phyloP scores from a whole-genome alignment of 179 eudicot genomes.

The Dionaea muscipula region DNA sequence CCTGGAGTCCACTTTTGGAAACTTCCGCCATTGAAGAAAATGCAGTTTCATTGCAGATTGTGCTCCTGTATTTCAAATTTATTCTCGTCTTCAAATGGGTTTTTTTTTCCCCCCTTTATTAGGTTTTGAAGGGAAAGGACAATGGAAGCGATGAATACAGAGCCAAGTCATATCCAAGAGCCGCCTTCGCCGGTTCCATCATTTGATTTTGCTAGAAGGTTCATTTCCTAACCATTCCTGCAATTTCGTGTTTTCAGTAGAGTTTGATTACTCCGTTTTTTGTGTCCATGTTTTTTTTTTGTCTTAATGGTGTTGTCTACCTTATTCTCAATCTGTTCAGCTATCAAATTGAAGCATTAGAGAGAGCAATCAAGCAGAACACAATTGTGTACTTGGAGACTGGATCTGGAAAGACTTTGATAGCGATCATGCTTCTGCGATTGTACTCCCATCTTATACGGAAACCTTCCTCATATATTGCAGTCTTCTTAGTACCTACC shows the following conservation, averaged over 20 bases:
- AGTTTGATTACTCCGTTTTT: neutral
- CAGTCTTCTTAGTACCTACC: constrained; percentile 78
- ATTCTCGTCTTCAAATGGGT: too few relatives aligned
- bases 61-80: too few relatives aligned
- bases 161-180: neutral
- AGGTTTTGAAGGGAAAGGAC: too few relatives aligned
- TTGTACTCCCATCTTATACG: constrained; percentile 48
- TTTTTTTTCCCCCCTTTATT: too few relatives aligned
- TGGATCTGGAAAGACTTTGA: constrained; percentile 87
- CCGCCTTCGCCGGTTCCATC: constrained; percentile 4
- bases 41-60: too few relatives aligned
- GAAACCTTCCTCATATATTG: constrained; percentile 48
- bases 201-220: constrained; percentile 17
- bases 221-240: neutral
- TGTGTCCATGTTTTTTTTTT: neutral
- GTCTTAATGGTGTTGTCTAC: neutral
- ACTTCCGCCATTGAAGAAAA: too few relatives aligned
- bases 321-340: constrained; percentile 23
- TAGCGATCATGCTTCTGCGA: constrained; percentile 84
- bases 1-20: too few relatives aligned
- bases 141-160: constrained; percentile 4
- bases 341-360: constrained; percentile 81
- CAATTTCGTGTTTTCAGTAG: too few relatives aligned
- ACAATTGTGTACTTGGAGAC: constrained; percentile 81
- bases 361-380: constrained; percentile 61